Conservation (phyloP, 805 yeast species). For the Lipomyces starkeyi region DNA sequence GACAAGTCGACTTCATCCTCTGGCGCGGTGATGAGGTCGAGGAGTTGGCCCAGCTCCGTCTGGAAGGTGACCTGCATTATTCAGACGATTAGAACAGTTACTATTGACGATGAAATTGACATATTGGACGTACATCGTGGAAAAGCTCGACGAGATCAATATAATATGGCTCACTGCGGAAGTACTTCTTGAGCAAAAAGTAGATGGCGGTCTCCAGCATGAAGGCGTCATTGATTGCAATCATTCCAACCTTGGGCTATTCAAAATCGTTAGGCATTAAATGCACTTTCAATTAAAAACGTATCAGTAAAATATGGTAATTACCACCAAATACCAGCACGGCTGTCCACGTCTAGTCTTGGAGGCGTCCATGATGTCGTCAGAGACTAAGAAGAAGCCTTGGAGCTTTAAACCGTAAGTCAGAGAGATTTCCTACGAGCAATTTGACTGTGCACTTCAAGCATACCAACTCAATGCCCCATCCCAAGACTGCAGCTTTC, state of each 20-base stretch:
- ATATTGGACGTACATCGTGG: slow-evolving; percentile 63
- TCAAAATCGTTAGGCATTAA: background rate
- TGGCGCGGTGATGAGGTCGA: slow-evolving; percentile 96
- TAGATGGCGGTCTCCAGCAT: slow-evolving; percentile 96
- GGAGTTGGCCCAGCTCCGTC: slow-evolving; percentile 95
- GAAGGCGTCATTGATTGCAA: slow-evolving; percentile 96
- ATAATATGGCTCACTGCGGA: slow-evolving; percentile 80
- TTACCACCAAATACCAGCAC: slow-evolving; percentile 79
- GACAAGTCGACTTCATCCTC: slow-evolving; percentile 89
- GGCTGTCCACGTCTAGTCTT: slow-evolving; percentile 98
- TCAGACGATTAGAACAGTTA: background rate
- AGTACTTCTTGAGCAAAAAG: slow-evolving; percentile 84
- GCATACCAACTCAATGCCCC: slow-evolving; percentile 80
- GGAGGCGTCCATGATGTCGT: slow-evolving; percentile 97
- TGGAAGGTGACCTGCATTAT: slow-evolving; percentile 76
- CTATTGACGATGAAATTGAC: background rate
- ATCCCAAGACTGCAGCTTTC: slow-evolving; percentile 87
- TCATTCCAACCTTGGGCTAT: slow-evolving; percentile 75
- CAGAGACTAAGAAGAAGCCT: slow-evolving; percentile 96
- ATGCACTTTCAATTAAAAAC: background rate
- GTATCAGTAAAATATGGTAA: background rate
- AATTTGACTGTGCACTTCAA: background rate
- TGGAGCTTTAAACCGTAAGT: slow-evolving; percentile 56
- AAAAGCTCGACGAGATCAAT: slow-evolving; percentile 89
- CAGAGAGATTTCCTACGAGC: background rate